Percentiles rank a stretch among this genome's conserved stretches.
Conservation (phyloP, 371 early-diverging fungal species). For the Basidiobolus meristosporus region DNA sequence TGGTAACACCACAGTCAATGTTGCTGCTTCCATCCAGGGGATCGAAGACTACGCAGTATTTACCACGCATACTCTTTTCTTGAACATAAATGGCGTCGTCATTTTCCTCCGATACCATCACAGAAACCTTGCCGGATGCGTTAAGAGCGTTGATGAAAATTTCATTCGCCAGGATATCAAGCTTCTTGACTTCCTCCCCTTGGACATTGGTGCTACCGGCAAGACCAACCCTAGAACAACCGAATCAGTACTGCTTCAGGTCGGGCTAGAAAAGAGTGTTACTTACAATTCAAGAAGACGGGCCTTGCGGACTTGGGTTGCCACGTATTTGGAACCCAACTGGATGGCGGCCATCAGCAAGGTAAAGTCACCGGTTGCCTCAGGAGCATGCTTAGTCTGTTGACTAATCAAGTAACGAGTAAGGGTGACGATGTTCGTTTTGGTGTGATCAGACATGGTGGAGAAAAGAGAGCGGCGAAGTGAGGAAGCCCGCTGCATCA, state of each 20-base stretch:
- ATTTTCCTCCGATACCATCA: slow-evolving; percentile 91
- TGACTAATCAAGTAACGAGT: slow-evolving; percentile 81
- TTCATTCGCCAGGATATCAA: slow-evolving; percentile 91
- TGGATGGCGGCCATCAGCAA: slow-evolving; percentile 78
- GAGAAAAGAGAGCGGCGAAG: too few relatives aligned
- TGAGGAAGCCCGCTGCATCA: too few relatives aligned
- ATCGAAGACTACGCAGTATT: slow-evolving; percentile 93
- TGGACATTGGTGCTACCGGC: slow-evolving; percentile 80
- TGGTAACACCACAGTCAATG: slow-evolving; percentile 94
- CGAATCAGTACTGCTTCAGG: too few relatives aligned
- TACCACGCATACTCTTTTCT: slow-evolving; percentile 48
- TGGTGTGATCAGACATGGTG: slow-evolving; percentile 7
- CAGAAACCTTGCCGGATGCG: slow-evolving; percentile 73
- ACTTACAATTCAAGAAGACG: slow-evolving; percentile 85
- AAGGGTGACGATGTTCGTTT: slow-evolving; percentile 83
- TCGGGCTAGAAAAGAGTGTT: too few relatives aligned
- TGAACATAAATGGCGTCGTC: slow-evolving; percentile 81
- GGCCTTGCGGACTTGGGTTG: slow-evolving; percentile 89
- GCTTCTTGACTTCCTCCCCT: slow-evolving; percentile 90
- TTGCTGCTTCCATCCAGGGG: slow-evolving; percentile 93
- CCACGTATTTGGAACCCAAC: slow-evolving; percentile 93
- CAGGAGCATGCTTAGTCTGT: slow-evolving; percentile 67
- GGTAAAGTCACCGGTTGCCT: slow-evolving; percentile 89
- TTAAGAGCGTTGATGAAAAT: slow-evolving; percentile 89
- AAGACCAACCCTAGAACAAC: too few relatives aligned